phyloP scores from a whole-genome alignment of 208 protist genomes.

The Acanthamoeba triangularis region DNA sequence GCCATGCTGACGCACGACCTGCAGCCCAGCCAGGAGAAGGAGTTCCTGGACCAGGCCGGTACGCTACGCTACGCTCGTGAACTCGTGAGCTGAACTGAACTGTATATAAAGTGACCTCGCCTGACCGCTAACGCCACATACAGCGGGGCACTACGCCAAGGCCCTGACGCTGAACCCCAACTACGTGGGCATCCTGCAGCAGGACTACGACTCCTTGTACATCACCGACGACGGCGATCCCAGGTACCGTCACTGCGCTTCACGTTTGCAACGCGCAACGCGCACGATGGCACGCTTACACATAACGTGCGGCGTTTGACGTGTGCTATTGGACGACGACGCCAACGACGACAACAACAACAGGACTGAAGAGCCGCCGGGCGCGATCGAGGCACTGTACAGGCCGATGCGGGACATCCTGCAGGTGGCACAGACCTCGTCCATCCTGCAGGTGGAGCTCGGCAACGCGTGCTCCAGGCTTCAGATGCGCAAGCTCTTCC shows the following conservation, averaged over 20 bases:
- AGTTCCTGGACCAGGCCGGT: conserved; percentile 7
- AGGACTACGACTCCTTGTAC: conserved; percentile 67
- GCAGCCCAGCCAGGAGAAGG: background rate
- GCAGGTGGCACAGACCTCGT: conserved; percentile 5
- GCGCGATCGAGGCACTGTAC: conserved; percentile 46
- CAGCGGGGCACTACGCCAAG: conserved; percentile 52
- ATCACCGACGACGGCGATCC: conserved; percentile 52
- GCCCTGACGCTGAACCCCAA: conserved; percentile 64
- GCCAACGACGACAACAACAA: too few species aligned
- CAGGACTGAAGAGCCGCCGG: background rate
- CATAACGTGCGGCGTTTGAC: too few species aligned
- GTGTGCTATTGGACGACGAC: too few species aligned
- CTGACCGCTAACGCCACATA: too few species aligned
- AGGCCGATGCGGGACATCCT: conserved; percentile 13
- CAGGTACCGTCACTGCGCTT: background rate
- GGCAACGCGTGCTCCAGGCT: conserved; percentile 45
- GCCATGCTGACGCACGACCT: conserved; percentile 39
- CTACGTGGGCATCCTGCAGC: conserved; percentile 30
- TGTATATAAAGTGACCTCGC: too few species aligned
- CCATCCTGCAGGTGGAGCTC: background rate
- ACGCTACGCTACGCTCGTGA: too few species aligned
- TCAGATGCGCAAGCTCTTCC: conserved; percentile 12
- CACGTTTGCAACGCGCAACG: too few species aligned
- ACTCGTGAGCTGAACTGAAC: too few species aligned
- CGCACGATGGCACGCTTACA: too few species aligned